Percentiles rank a stretch among this genome's conserved stretches.
Conservation (phyloP, 1,139 yeast species). For the Saccharomyces hybrid region DNA sequence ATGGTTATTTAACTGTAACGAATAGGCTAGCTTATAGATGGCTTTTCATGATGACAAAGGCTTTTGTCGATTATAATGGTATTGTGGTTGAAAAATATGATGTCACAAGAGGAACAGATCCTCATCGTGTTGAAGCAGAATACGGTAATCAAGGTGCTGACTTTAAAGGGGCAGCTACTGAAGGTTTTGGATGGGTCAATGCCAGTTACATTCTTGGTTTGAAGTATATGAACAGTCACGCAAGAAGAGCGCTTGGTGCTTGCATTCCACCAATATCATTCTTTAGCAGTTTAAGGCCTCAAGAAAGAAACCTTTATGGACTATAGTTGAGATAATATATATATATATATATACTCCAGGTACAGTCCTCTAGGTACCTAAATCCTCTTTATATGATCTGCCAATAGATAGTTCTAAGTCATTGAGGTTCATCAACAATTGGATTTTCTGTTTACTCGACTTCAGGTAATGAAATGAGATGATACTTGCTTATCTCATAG, state of each 20-base stretch:
- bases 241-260: slow-evolving; percentile 73
- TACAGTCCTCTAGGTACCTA: neutral
- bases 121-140: slow-evolving; percentile 91
- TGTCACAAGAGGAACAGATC: slow-evolving; percentile 74
- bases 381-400: neutral
- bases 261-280: slow-evolving; percentile 80
- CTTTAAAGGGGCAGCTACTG: slow-evolving; percentile 89
- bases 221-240: slow-evolving; percentile 60
- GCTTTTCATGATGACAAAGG: slow-evolving; percentile 83
- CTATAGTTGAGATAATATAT: neutral
- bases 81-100: slow-evolving; percentile 95
- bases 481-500: neutral
- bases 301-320: neutral
- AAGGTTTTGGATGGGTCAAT: slow-evolving; percentile 97
- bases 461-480: too few relatives aligned
- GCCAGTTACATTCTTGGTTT: slow-evolving; percentile 76
- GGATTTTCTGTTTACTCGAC: neutral
- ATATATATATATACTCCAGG: neutral
- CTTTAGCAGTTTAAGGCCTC: slow-evolving; percentile 43
- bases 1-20: slow-evolving; percentile 62
- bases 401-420: neutral
- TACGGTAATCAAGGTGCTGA: slow-evolving; percentile 96
- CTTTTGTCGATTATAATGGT: slow-evolving; percentile 91
- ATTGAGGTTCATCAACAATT: neutral
- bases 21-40: slow-evolving; percentile 77